Evolutionary conservation across 306 rosid genomes (phyloP), one percentile per base, ranked within the genome.

Genomic region (Prosopis cineraria): DNA sequence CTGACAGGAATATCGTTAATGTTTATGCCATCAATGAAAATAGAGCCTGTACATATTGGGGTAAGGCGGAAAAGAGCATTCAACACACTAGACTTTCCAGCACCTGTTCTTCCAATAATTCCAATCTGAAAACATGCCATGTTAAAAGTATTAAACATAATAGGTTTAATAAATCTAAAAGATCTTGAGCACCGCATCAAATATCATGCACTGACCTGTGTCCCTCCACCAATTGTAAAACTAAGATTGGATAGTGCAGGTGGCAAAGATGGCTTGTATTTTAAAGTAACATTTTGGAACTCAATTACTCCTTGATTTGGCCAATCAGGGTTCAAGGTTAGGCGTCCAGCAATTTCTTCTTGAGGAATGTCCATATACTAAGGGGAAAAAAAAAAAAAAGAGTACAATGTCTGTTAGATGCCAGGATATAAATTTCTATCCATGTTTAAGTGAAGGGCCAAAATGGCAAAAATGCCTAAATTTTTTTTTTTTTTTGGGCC

Each of bases 31-130:
- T 95, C 98, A 75, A 95, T 89, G 80, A 85, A 48, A 62, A 95
- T 91, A 33, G 71, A 80, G 72, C 98, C 98, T 4, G 84, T 68
- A 78, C 88, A 84, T 83, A 89, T 80, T 68, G 97, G 96, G 41
- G 88, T 82, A 36, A 95, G 95, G 78, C 93, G 89, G 84, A 95
- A 95, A 85, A 95, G 95, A 52, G 96, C 91, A 87, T 91, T 95
- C 85, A 95, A 78, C 82, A 95, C 88, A 85, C 98, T 95, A 79
- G 98, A 95, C 80, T 95, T 94, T 82, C 98, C 98, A 73, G 98
- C 98, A 45, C 98, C 98, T 25, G 98, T 95, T 84, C 98, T 95
- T 77, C 98, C 98, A 79, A 95, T 86, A 74, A 95, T 84, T 68
- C 98, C 98, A 65, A 95, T 93, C 97, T 95, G 87, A 64, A 78